phyloP scores from a whole-genome alignment of 2,329 filamentous ascomycete species.

The Aspergillus vadensis region DNA sequence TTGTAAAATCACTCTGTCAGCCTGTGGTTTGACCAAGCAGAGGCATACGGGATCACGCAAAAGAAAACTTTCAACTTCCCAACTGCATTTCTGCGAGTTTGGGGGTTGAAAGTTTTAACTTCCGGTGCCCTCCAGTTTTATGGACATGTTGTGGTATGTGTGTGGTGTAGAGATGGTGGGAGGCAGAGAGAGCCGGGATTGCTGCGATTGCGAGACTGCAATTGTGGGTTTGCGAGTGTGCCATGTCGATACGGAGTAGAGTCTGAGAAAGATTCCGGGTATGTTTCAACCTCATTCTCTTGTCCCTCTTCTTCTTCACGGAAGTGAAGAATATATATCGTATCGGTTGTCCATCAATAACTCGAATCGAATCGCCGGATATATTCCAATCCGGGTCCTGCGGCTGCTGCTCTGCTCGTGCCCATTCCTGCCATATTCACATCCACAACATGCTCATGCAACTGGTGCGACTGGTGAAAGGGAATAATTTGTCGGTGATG shows the following conservation, averaged over 20 bases:
- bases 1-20: conserved; percentile 85
- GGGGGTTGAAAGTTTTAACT: neutral
- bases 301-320: too few relatives aligned
- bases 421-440: neutral
- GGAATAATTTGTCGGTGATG: conserved; percentile 18
- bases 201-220: neutral
- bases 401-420: neutral
- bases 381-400: conserved; percentile 1
- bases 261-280: neutral
- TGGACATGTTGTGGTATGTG: neutral
- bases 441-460: neutral
- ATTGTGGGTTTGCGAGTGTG: neutral
- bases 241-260: neutral
- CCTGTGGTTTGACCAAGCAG: conserved; percentile 75
- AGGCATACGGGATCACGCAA: conserved; percentile 60
- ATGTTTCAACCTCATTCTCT: conserved; percentile 1
- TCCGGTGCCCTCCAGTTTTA: neutral
- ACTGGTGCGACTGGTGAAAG: conserved; percentile 10
- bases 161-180: neutral
- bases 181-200: neutral
- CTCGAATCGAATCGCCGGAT: neutral
- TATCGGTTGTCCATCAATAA: neutral
- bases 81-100: conserved; percentile 21
- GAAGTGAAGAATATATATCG: neutral
- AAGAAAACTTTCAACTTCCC: neutral